Conservation (phyloP, 2,329 filamentous ascomycete species). For the Sphaerulina populicola region DNA sequence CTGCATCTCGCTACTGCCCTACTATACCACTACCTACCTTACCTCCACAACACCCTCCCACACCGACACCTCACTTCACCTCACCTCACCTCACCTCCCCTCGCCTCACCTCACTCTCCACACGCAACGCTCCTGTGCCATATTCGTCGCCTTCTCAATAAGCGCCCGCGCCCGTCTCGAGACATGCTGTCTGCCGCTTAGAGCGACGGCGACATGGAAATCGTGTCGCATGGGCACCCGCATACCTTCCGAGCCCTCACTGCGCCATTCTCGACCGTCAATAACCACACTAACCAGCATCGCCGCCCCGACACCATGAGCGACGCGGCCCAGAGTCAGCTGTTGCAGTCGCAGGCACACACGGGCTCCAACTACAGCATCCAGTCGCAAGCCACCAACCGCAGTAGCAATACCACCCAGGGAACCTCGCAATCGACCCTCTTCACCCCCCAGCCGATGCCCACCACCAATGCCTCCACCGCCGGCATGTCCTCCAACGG, state of each 20-base stretch:
- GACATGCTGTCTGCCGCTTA: slow-evolving; percentile 16
- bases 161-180: background rate
- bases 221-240: slow-evolving; percentile 25
- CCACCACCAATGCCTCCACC: slow-evolving; percentile 22
- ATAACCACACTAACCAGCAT: slow-evolving; percentile 2
- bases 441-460: slow-evolving; percentile 34
- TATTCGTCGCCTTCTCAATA: too few species aligned
- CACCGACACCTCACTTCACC: background rate
- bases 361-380: slow-evolving; percentile 42
- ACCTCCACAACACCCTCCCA: background rate
- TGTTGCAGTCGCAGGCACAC: slow-evolving; percentile 39
- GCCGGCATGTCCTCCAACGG: slow-evolving; percentile 38
- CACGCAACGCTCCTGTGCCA: too few species aligned
- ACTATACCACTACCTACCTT: background rate
- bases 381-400: slow-evolving; percentile 40
- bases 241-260: slow-evolving; percentile 26
- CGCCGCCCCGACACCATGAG: slow-evolving; percentile 17
- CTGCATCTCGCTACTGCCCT: background rate
- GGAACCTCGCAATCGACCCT: slow-evolving; percentile 41
- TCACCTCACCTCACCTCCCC: too few species aligned
- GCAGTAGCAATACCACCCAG: slow-evolving; percentile 43
- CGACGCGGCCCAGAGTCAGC: slow-evolving; percentile 24
- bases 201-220: slow-evolving; percentile 24
- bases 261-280: slow-evolving; percentile 24
- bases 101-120: too few species aligned